Evolutionary conservation across 1,284 basidiomycete genomes (phyloP).

Genomic region (Cystobasidium slooffiae): DNA sequence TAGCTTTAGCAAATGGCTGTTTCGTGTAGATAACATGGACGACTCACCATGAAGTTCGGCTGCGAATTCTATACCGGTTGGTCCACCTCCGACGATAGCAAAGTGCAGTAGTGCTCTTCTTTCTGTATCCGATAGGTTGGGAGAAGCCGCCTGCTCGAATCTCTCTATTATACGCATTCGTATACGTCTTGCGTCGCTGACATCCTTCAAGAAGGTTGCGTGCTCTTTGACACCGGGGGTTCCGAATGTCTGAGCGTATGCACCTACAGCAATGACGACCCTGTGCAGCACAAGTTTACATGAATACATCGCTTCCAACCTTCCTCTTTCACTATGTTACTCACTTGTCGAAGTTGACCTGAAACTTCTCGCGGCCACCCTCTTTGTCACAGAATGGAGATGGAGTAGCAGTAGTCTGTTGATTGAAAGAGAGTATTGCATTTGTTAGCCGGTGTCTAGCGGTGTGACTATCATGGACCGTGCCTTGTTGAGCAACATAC

Average conservation of each 20-base stretch:
- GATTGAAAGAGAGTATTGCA: not conserved
- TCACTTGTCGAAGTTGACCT: conserved; percentile 53
- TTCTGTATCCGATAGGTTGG: conserved; percentile 67
- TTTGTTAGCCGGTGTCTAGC: not conserved
- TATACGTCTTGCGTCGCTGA: conserved; percentile 78
- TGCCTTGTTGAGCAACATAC: not conserved
- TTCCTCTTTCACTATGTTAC: not conserved
- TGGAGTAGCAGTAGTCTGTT: conserved; percentile 8
- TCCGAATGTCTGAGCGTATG: conserved; percentile 75
- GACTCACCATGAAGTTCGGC: conserved; percentile 90
- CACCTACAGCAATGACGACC: conserved; percentile 80
- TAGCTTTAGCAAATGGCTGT: too few species aligned
- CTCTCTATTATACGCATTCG: conserved; percentile 74
- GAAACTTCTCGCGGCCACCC: conserved; percentile 43
- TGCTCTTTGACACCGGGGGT: conserved; percentile 57
- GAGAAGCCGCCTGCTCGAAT: conserved; percentile 79
- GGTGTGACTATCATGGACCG: not conserved
- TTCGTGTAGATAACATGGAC: conserved; percentile 56
- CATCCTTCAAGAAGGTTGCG: conserved; percentile 75
- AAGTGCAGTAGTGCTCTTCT: conserved; percentile 73
- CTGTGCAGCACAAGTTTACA: conserved; percentile 67
- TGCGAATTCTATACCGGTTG: conserved; percentile 74
- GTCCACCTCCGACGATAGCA: conserved; percentile 71
- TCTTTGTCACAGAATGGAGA: conserved; percentile 4
- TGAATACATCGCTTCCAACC: conserved; percentile 33